A percentile compares a stretch with the other conserved stretches of the same genome.
Evolutionary conservation across 1,284 basidiomycete species (phyloP).

Genomic region (Rhodotorula glutinis): DNA sequence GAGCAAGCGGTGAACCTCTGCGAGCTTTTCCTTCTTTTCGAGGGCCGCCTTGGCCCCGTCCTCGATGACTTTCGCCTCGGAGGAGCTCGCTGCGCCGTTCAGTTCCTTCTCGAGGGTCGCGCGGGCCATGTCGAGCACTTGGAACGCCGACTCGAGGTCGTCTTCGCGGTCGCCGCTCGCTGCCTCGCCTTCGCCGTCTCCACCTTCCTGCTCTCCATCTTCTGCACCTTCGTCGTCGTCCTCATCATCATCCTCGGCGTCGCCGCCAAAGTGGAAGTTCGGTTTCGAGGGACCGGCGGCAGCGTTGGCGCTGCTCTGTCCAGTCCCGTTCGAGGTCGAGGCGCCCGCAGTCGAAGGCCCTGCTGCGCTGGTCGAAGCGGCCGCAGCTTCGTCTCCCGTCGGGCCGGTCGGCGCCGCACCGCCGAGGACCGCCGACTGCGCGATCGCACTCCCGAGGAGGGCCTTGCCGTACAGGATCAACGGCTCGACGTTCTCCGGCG

Average conservation of each 20-base stretch:
- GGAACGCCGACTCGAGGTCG: slow-evolving; percentile 42
- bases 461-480: slow-evolving; percentile 45
- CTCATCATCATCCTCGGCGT: slow-evolving; percentile 29
- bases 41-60: not conserved
- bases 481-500: slow-evolving; percentile 40
- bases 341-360: not conserved
- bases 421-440: slow-evolving; percentile 41
- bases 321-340: not conserved
- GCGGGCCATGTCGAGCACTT: slow-evolving; percentile 41
- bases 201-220: not conserved
- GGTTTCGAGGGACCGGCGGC: slow-evolving; percentile 24
- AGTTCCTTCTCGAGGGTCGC: slow-evolving; percentile 23
- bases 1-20: slow-evolving; percentile 39
- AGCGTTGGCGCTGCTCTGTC: slow-evolving; percentile 32
- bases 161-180: slow-evolving; percentile 37
- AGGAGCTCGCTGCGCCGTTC: not conserved
- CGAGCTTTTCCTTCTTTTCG: slow-evolving; percentile 31
- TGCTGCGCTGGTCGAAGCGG: not conserved
- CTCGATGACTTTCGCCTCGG: slow-evolving; percentile 3
- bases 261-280: slow-evolving; percentile 40
- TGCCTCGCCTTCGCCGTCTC: slow-evolving; percentile 22
- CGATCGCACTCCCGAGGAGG: slow-evolving; percentile 43
- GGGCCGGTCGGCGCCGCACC: slow-evolving; percentile 9
- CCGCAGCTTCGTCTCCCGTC: not conserved
- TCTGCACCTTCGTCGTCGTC: slow-evolving; percentile 29